These are phyloP conservation scores for Coniochaeta sp. DNA, from an alignment of 2,329 filamentous ascomycete genomes.

Conservation along the genomic window DNA sequence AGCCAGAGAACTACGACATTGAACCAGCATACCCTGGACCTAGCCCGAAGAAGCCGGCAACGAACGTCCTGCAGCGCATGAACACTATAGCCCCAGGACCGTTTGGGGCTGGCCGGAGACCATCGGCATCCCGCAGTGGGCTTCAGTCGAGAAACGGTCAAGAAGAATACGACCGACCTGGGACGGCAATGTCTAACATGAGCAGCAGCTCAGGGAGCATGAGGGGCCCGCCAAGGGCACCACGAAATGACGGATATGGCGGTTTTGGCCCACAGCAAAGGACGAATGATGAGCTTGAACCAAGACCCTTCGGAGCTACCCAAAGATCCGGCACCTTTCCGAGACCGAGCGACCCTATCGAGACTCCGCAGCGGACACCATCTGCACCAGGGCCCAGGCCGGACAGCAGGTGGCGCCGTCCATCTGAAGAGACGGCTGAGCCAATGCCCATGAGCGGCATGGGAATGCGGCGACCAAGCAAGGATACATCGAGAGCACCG, in stretches of 20 bases:
- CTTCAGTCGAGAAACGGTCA: neutral
- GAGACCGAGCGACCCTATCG: slow-evolving; percentile 26
- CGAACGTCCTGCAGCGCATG: slow-evolving; percentile 51
- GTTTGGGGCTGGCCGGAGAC: slow-evolving; percentile 45
- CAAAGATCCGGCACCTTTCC: slow-evolving; percentile 49
- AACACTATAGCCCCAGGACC: slow-evolving; percentile 60
- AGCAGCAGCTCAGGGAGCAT: slow-evolving; percentile 23
- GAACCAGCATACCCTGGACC: slow-evolving; percentile 37
- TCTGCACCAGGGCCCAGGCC: slow-evolving; percentile 39
- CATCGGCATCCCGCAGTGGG: slow-evolving; percentile 11
- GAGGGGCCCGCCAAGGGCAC: slow-evolving; percentile 27
- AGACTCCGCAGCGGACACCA: slow-evolving; percentile 34
- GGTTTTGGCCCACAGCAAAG: slow-evolving; percentile 45
- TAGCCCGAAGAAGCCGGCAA: slow-evolving; percentile 36
- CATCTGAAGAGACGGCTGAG: slow-evolving; percentile 13
- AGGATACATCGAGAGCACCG: slow-evolving; percentile 43
- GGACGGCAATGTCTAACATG: slow-evolving; percentile 24
- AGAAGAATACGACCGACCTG: slow-evolving; percentile 17
- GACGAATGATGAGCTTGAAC: slow-evolving; percentile 28
- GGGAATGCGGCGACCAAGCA: slow-evolving; percentile 30
- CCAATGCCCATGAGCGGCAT: slow-evolving; percentile 17
- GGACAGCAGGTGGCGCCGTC: slow-evolving; percentile 12
- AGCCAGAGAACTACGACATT: slow-evolving; percentile 26
- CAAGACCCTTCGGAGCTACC: slow-evolving; percentile 27
- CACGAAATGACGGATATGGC: slow-evolving; percentile 48